Conservation (phyloP, 305 asterid genomes). For the Rubia tinctorum region DNA sequence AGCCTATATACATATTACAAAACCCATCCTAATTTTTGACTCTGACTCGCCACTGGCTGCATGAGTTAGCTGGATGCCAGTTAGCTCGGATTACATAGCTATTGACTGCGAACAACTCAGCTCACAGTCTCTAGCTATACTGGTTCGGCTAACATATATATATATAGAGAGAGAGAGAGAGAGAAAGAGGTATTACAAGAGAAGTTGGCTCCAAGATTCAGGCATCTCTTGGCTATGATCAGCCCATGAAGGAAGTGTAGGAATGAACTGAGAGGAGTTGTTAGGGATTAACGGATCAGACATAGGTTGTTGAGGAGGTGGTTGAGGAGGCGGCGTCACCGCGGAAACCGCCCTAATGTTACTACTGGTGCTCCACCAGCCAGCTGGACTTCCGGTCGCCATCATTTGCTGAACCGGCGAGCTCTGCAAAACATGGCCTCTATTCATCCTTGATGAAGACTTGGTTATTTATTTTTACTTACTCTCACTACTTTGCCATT, state of each 20-base stretch:
- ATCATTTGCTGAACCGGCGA: constrained; percentile 56
- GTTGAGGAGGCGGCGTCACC: not conserved
- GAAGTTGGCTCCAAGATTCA: constrained; percentile 70
- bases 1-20: too few relatives aligned
- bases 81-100: too few relatives aligned
- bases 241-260: constrained; percentile 38
- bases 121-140: not conserved
- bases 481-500: constrained; percentile 11
- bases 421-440: constrained; percentile 44
- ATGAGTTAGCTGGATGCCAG: too few relatives aligned
- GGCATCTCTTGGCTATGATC: constrained; percentile 40
- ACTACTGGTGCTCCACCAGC: constrained; percentile 50
- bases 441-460: constrained; percentile 37
- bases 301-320: constrained; percentile 29
- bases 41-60: too few relatives aligned
- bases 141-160: not conserved
- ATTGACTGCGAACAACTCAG: too few relatives aligned
- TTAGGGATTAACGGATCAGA: constrained; percentile 28
- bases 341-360: constrained; percentile 23
- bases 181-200: constrained; percentile 39
- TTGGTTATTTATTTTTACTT: constrained; percentile 16
- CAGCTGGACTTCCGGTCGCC: constrained; percentile 43
- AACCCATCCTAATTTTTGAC: not conserved
- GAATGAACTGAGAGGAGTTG: constrained; percentile 5
- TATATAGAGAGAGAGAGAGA: not conserved